Evolutionary conservation across 2,329 filamentous ascomycete genomes (phyloP).

Genomic region (Pseudohalonectria lignicola): DNA sequence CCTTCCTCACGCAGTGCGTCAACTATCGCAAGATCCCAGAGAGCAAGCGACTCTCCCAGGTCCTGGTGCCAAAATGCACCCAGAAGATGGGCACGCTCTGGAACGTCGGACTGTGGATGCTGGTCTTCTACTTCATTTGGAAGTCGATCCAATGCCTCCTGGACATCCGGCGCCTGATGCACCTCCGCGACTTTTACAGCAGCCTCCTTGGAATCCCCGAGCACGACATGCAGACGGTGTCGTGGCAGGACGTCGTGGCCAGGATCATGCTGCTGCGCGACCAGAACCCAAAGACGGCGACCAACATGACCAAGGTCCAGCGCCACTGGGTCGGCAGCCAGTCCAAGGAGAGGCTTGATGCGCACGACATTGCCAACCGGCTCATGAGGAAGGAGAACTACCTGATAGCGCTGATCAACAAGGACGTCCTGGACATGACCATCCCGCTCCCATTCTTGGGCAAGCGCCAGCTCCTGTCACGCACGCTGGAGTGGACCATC

Average conservation of each 20-base stretch:
- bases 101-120: slow-evolving; percentile 73
- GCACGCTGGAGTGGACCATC: slow-evolving; percentile 84
- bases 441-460: slow-evolving; percentile 76
- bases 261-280: slow-evolving; percentile 77
- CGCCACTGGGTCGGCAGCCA: slow-evolving; percentile 62
- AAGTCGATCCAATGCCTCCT: slow-evolving; percentile 64
- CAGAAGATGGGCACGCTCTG: slow-evolving; percentile 62
- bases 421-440: slow-evolving; percentile 82
- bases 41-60: slow-evolving; percentile 42
- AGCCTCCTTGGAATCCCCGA: slow-evolving; percentile 72
- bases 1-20: slow-evolving; percentile 76
- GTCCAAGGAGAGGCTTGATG: slow-evolving; percentile 88
- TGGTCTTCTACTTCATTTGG: slow-evolving; percentile 76
- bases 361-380: slow-evolving; percentile 92
- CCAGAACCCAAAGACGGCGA: slow-evolving; percentile 70
- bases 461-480: slow-evolving; percentile 73
- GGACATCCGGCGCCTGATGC: slow-evolving; percentile 60
- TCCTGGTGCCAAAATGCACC: slow-evolving; percentile 64
- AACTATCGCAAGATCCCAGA: slow-evolving; percentile 67
- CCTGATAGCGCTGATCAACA: slow-evolving; percentile 93
- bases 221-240: slow-evolving; percentile 84
- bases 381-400: slow-evolving; percentile 97
- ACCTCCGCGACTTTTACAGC: slow-evolving; percentile 78
- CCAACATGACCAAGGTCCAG: slow-evolving; percentile 38
- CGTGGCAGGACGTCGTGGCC: slow-evolving; percentile 84